Evolutionary conservation across 1,139 yeast genomes (phyloP).

Genomic region (Pichia sp.): DNA sequence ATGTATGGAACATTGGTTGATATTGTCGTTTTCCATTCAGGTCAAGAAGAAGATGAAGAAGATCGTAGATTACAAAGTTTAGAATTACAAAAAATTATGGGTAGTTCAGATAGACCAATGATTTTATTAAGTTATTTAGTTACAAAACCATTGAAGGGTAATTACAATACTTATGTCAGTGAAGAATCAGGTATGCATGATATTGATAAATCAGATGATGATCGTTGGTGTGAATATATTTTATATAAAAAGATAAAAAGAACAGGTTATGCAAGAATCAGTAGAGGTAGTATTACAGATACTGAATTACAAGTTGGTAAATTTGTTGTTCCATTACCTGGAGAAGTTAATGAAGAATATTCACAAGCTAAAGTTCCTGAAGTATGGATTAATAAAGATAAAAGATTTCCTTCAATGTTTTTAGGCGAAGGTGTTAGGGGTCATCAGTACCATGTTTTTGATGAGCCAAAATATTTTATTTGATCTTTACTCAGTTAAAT

Average conservation of each 20-base stretch:
- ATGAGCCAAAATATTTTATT: conserved; percentile 71
- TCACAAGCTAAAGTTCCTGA: conserved; percentile 25
- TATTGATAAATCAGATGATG: conserved; percentile 91
- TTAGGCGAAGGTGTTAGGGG: conserved; percentile 94
- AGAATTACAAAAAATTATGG: conserved; percentile 76
- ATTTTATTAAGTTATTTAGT: conserved; percentile 84
- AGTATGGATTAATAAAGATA: conserved; percentile 47
- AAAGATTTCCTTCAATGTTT: conserved; percentile 76
- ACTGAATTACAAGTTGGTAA: conserved; percentile 95
- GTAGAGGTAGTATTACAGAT: conserved; percentile 90
- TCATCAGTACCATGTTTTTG: conserved; percentile 89
- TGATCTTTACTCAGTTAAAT: background rate
- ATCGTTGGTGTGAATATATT: conserved; percentile 97
- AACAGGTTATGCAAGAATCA: conserved; percentile 88
- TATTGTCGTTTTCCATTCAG: conserved; percentile 94
- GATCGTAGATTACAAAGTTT: conserved; percentile 85
- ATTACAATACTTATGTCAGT: conserved; percentile 86
- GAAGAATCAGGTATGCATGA: conserved; percentile 82
- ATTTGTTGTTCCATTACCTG: conserved; percentile 56
- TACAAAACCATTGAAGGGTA: conserved; percentile 78
- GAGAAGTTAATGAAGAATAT: conserved; percentile 22
- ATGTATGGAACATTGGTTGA: conserved; percentile 84
- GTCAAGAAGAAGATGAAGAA: conserved; percentile 95
- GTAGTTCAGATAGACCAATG: conserved; percentile 65
- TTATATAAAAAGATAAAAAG: conserved; percentile 80